phyloP scores from a whole-genome alignment of 202 grass and related monocot genomes.

The Miscanthus sacchariflorus region DNA sequence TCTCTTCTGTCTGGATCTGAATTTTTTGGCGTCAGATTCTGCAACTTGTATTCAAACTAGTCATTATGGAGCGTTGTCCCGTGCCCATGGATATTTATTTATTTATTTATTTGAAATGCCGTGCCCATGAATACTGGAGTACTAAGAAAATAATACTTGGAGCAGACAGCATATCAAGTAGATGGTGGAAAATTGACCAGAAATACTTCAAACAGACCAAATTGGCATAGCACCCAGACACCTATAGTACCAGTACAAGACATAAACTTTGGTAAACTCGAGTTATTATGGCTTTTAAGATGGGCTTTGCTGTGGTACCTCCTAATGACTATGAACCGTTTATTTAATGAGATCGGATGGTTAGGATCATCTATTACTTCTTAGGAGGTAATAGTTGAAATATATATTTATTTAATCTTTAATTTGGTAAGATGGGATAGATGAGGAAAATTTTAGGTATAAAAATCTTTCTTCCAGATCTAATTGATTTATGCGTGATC shows the following conservation, averaged over 20 bases:
- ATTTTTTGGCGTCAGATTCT: neutral
- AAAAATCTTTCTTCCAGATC: too few species aligned
- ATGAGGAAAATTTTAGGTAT: too few species aligned
- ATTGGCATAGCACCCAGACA: neutral
- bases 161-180: neutral
- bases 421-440: too few species aligned
- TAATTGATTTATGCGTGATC: too few species aligned
- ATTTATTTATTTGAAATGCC: neutral
- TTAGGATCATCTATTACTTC: too few species aligned
- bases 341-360: too few species aligned
- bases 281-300: conserved; percentile 4
- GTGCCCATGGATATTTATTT: neutral
- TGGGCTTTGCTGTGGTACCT: too few species aligned
- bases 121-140: neutral
- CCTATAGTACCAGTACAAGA: neutral
- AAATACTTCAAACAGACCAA: neutral
- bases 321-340: too few species aligned
- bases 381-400: too few species aligned
- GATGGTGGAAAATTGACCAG: neutral
- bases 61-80: neutral
- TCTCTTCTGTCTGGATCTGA: conserved; percentile 1
- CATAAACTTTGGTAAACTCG: neutral
- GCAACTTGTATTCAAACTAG: neutral
- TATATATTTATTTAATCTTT: too few species aligned
- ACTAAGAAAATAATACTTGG: neutral